phyloP scores from a whole-genome alignment of 2,329 filamentous ascomycete genomes.

The Harringtonia aguacate region DNA sequence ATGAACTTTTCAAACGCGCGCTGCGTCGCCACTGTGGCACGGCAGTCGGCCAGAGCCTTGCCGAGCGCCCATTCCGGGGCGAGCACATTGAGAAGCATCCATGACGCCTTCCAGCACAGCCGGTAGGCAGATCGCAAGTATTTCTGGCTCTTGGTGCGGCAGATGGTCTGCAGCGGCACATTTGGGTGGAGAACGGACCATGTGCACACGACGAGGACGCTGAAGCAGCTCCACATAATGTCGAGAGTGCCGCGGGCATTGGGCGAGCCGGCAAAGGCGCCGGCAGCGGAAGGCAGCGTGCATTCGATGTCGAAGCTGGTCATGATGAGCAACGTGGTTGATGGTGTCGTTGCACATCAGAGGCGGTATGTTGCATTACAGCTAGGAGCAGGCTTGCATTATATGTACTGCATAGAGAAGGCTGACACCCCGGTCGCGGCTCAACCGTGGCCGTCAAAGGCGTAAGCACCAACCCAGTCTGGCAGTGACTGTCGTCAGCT shows the following conservation, averaged over 20 bases:
- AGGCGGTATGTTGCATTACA: too few species aligned
- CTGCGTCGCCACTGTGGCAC: background rate
- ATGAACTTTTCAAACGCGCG: background rate
- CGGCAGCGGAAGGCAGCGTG: background rate
- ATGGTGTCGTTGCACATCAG: too few species aligned
- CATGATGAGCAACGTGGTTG: too few species aligned
- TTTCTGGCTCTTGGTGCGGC: constrained; percentile 8
- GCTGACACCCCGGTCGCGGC: too few species aligned
- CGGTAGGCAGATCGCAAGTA: background rate
- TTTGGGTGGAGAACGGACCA: constrained; percentile 13
- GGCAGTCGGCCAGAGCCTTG: constrained; percentile 6
- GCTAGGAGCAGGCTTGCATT: too few species aligned
- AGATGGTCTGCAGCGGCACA: constrained; percentile 29
- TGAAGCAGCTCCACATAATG: constrained; percentile 14
- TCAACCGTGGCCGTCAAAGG: too few species aligned
- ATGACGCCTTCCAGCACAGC: constrained; percentile 3
- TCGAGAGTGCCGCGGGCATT: constrained; percentile 11
- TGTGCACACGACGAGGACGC: constrained; percentile 11
- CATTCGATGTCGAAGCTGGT: background rate
- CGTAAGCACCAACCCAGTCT: too few species aligned
- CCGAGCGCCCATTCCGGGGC: constrained; percentile 10
- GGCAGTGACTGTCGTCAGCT: too few species aligned
- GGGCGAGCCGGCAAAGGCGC: constrained; percentile 7
- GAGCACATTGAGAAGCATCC: constrained; percentile 10
- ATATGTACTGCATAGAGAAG: too few species aligned